Conservation (phyloP, 257 asterid genomes). For the Lantana camara region DNA sequence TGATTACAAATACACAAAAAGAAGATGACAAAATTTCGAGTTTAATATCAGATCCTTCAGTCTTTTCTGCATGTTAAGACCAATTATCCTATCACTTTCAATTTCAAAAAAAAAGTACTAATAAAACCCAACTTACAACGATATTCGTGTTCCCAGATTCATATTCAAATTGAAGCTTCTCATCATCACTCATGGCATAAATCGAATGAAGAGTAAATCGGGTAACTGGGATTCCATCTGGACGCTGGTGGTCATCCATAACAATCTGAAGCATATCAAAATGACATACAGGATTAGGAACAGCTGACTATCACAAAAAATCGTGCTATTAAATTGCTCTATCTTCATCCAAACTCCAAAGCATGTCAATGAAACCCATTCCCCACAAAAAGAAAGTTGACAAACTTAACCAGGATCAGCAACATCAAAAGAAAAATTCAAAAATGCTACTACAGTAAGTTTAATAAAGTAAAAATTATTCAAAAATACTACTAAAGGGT, state of each 20-base stretch:
- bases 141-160: slow-evolving; percentile 93
- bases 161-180: slow-evolving; percentile 93
- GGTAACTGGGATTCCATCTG: slow-evolving; percentile 95
- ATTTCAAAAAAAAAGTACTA: slow-evolving; percentile 15
- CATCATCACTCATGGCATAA: slow-evolving; percentile 81
- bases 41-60: neutral
- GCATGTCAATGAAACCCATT: slow-evolving; percentile 10
- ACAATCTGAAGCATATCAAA: slow-evolving; percentile 69
- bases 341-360: neutral
- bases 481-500: too few species aligned
- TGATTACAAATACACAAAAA: neutral
- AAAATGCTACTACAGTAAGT: too few species aligned
- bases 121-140: slow-evolving; percentile 50
- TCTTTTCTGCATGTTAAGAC: too few species aligned
- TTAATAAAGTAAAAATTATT: too few species aligned
- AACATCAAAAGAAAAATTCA: slow-evolving; percentile 10
- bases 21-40: neutral
- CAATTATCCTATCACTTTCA: slow-evolving; percentile 10
- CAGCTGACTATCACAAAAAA: neutral
- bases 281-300: slow-evolving; percentile 18
- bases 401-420: too few species aligned
- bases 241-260: slow-evolving; percentile 95
- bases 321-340: slow-evolving; percentile 10
- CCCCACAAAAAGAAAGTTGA: neutral
- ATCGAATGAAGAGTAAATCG: slow-evolving; percentile 88